These are phyloP conservation scores for Symbiotaphrina buchneri DNA, from an alignment of 495 filamentous ascomycete species.

Conservation along the genomic window DNA sequence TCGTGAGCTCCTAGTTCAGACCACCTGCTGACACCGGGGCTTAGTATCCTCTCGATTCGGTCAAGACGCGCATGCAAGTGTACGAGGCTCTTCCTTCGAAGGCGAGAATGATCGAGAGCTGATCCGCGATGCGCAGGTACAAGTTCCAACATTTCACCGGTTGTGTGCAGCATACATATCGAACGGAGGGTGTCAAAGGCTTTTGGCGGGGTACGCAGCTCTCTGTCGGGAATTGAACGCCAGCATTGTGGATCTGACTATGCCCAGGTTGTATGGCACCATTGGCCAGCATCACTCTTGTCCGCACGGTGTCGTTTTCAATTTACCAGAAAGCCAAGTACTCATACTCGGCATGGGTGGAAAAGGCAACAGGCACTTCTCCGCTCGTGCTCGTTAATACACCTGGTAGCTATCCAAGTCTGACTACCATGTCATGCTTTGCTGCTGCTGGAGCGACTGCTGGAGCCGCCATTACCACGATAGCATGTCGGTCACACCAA, in stretches of 20 bases:
- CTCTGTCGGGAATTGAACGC: not conserved
- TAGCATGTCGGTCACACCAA: conserved; percentile 47
- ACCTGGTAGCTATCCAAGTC: conserved; percentile 40
- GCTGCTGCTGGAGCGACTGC: conserved; percentile 56
- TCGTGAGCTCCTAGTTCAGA: too few relatives aligned
- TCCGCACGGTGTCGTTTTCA: conserved; percentile 82
- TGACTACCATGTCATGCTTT: conserved; percentile 51
- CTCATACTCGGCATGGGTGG: conserved; percentile 39
- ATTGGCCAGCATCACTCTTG: conserved; percentile 67
- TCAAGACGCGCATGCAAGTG: conserved; percentile 70
- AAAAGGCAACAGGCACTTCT: conserved; percentile 37
- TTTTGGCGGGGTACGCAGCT: conserved; percentile 49
- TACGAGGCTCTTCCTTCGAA: conserved; percentile 12
- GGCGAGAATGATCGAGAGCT: not conserved
- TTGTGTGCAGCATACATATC: conserved; percentile 51
- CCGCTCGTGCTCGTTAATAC: conserved; percentile 51
- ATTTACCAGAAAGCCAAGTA: conserved; percentile 77
- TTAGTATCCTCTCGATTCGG: conserved; percentile 60
- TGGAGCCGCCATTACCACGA: conserved; percentile 55
- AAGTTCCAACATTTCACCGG: conserved; percentile 43
- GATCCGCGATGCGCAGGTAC: conserved; percentile 23
- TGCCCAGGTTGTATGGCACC: conserved; percentile 50
- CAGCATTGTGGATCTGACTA: not conserved
- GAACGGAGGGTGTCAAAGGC: conserved; percentile 43
- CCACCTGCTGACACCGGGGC: too few relatives aligned